Percentiles rank a stretch among this genome's conserved stretches.
phyloP scores from a whole-genome alignment of 2,329 filamentous ascomycete species.

The Geosmithia flava region DNA sequence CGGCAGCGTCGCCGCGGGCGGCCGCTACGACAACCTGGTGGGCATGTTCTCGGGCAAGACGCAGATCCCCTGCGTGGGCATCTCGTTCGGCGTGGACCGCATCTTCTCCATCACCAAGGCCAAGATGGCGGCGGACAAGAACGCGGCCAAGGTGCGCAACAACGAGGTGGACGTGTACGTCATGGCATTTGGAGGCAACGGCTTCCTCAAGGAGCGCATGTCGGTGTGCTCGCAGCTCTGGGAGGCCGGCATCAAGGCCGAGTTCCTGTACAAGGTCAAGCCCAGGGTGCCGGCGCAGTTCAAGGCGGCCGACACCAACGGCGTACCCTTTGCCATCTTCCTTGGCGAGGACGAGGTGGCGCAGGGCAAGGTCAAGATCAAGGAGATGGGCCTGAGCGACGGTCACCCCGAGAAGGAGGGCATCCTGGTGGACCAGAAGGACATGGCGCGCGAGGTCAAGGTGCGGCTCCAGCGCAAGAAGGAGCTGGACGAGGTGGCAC shows the following conservation, averaged over 20 bases:
- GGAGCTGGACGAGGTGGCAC: slow-evolving; percentile 28
- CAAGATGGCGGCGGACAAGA: slow-evolving; percentile 50
- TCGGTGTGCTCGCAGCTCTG: slow-evolving; percentile 63
- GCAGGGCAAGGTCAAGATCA: slow-evolving; percentile 74
- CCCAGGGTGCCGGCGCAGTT: slow-evolving; percentile 83
- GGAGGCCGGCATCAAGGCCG: slow-evolving; percentile 82
- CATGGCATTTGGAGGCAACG: slow-evolving; percentile 88
- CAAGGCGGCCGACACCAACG: slow-evolving; percentile 71
- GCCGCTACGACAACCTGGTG: slow-evolving; percentile 85
- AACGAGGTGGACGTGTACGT: slow-evolving; percentile 85
- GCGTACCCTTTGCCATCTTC: slow-evolving; percentile 77
- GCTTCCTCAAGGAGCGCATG: slow-evolving; percentile 78
- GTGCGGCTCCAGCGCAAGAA: slow-evolving; percentile 26
- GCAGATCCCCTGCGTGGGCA: slow-evolving; percentile 53
- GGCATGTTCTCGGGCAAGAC: slow-evolving; percentile 84
- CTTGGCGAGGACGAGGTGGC: slow-evolving; percentile 84
- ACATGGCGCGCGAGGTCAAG: slow-evolving; percentile 53
- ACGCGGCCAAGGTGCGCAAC: slow-evolving; percentile 46
- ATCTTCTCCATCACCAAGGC: slow-evolving; percentile 90
- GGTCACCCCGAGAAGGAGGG: slow-evolving; percentile 88
- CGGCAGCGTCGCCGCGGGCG: slow-evolving; percentile 79
- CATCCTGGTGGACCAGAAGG: slow-evolving; percentile 53
- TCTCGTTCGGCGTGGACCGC: slow-evolving; percentile 90
- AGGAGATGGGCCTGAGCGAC: slow-evolving; percentile 61
- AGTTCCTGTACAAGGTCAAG: slow-evolving; percentile 83